These are phyloP conservation scores for Fusarium musae DNA, from an alignment of 2,329 filamentous ascomycete species.

Conservation along the genomic window DNA sequence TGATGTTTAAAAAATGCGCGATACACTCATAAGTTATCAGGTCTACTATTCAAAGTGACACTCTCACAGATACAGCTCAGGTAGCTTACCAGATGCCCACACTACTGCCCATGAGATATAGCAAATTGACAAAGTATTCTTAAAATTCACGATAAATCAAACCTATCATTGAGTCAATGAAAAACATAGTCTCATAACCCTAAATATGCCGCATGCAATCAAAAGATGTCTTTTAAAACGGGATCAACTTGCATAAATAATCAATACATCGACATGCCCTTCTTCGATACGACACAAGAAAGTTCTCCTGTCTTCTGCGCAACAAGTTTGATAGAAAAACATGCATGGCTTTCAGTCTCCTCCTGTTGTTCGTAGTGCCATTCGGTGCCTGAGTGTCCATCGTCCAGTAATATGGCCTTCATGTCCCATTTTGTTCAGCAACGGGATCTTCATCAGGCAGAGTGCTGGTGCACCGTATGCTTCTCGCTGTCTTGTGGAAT, in stretches of 20 bases:
- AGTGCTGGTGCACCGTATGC: too few relatives aligned
- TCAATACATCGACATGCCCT: too few relatives aligned
- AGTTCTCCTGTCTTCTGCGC: too few relatives aligned
- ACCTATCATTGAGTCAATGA: too few relatives aligned
- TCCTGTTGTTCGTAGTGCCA: fast-evolving
- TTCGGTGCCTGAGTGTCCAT: fast-evolving
- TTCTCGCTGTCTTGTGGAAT: background rate
- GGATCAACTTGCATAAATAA: background rate
- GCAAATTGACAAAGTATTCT: background rate
- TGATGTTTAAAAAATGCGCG: background rate
- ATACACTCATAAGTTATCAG: too few relatives aligned
- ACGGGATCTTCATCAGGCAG: fast-evolving
- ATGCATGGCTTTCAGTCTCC: too few relatives aligned
- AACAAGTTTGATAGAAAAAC: background rate
- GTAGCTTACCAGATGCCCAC: too few relatives aligned
- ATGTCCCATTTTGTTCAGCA: background rate
- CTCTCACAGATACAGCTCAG: too few relatives aligned
- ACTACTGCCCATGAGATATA: fast-evolving
- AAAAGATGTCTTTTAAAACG: background rate
- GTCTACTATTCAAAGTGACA: too few relatives aligned
- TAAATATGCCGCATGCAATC: fast-evolving
- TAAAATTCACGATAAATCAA: background rate
- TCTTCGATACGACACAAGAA: too few relatives aligned
- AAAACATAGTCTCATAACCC: fast-evolving
- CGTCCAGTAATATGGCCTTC: background rate